These are phyloP conservation scores for Nannizziopsis arthrosporioides DNA, from an alignment of 2,329 filamentous ascomycete genomes.

Conservation along the genomic window DNA sequence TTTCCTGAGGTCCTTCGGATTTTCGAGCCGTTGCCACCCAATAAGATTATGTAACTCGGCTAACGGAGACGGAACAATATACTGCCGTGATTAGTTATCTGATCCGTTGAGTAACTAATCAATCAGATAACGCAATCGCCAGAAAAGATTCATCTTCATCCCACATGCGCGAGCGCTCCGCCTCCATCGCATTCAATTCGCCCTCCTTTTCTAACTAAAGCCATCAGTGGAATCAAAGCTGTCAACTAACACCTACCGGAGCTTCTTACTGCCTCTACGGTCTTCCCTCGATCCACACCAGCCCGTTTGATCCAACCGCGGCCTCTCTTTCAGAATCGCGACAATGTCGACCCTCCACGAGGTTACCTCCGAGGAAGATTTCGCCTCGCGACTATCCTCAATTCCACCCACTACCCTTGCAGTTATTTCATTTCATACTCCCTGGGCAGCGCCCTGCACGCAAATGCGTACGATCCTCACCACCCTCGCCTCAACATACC, in stretches of 20 bases:
- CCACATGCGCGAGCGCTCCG: background rate
- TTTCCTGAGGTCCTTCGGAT: background rate
- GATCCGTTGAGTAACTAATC: constrained; percentile 3
- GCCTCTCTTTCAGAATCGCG: background rate
- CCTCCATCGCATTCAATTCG: background rate
- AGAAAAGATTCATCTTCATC: constrained; percentile 7
- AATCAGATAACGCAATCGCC: constrained; percentile 13
- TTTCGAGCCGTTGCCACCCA: background rate
- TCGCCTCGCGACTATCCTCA: constrained; percentile 55
- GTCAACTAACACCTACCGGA: background rate
- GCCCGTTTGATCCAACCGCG: background rate
- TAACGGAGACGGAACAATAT: background rate
- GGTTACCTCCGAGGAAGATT: constrained; percentile 61
- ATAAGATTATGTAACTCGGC: background rate
- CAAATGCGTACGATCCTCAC: constrained; percentile 83
- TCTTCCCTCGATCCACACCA: background rate
- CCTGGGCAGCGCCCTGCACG: constrained; percentile 90
- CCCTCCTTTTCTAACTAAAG: background rate
- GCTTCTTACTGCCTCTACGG: background rate
- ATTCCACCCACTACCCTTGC: constrained; percentile 61
- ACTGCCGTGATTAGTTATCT: background rate
- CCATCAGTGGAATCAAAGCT: no score
- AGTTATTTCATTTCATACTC: constrained; percentile 87
- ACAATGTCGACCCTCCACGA: constrained; percentile 67
- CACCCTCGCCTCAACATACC: constrained; percentile 77